Evolutionary conservation across 2,329 filamentous ascomycete species (phyloP).

Genomic region (Aspergillus sclerotialis): DNA sequence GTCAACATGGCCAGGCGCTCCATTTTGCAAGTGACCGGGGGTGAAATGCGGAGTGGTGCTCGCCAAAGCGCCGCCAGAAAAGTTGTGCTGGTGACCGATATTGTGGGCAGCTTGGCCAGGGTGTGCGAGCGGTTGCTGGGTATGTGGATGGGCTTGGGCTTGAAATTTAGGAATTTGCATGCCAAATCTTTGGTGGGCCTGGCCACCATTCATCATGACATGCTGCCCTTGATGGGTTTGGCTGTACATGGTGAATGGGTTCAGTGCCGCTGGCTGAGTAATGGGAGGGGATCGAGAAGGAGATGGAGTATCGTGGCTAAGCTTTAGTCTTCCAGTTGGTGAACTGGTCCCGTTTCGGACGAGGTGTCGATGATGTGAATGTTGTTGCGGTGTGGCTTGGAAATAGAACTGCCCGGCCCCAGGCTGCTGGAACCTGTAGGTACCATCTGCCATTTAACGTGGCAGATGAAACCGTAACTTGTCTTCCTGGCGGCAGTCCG

Average conservation of each 20-base stretch:
- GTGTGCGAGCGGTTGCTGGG: conserved; percentile 36
- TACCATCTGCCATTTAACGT: conserved; percentile 50
- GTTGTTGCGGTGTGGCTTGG: conserved; percentile 37
- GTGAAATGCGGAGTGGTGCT: conserved; percentile 51
- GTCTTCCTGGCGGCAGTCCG: conserved; percentile 21
- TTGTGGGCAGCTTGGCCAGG: conserved; percentile 37
- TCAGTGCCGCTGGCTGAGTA: conserved; percentile 36
- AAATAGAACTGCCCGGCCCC: conserved; percentile 46
- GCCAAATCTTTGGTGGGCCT: conserved; percentile 42
- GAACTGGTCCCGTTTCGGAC: conserved; percentile 41
- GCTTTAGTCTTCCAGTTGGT: conserved; percentile 39
- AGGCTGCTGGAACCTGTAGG: conserved; percentile 49
- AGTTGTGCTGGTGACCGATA: conserved; percentile 45
- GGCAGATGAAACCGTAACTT: conserved; percentile 39
- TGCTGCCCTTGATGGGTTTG: conserved; percentile 43
- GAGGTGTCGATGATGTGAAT: conserved; percentile 37
- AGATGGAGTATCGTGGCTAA: conserved; percentile 41
- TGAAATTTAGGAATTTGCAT: conserved; percentile 44
- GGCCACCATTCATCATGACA: conserved; percentile 45
- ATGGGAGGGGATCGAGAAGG: conserved; percentile 42
- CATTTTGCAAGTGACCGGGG: conserved; percentile 53
- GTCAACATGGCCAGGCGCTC: conserved; percentile 49
- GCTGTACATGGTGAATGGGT: conserved; percentile 41
- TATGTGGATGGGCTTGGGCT: conserved; percentile 39
- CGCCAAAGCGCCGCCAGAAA: conserved; percentile 40